Evolutionary conservation across 202 grass and related monocot species (phyloP).

Genomic region (Zizania palustris): DNA sequence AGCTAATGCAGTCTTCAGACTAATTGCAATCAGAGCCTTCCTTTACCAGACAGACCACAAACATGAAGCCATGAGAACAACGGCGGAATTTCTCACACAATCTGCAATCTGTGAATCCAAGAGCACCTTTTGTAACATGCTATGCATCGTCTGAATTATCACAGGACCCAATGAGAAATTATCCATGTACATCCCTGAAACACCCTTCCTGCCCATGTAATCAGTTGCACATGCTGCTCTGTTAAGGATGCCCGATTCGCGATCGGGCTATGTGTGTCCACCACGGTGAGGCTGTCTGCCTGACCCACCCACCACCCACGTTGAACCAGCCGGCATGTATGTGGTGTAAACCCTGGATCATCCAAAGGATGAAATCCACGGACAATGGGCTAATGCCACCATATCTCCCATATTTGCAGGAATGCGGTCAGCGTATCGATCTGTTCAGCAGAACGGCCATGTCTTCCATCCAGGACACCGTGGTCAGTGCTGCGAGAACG

Average conservation of each 20-base stretch:
- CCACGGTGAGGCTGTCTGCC: conserved; percentile 18
- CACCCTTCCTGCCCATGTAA: conserved; percentile 9
- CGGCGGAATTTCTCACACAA: not conserved
- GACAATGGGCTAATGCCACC: not conserved
- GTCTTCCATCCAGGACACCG: not conserved
- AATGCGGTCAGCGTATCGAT: not conserved
- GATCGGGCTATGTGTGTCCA: not conserved
- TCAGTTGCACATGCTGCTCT: conserved; percentile 16
- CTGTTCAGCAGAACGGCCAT: not conserved
- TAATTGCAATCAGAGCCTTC: not conserved
- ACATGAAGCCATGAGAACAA: not conserved
- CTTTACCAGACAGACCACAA: not conserved
- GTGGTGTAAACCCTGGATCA: conserved; percentile 5
- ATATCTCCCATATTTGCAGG: not conserved
- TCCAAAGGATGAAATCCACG: not conserved
- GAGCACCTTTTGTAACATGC: not conserved
- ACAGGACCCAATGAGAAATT: not conserved
- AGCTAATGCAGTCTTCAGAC: not conserved
- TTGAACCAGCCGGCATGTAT: conserved; percentile 23
- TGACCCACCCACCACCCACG: conserved; percentile 40
- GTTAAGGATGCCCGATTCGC: conserved; percentile 11
- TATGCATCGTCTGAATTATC: not conserved
- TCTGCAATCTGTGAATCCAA: not conserved
- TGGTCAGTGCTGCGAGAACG: not conserved
- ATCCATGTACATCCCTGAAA: not conserved